These are phyloP conservation scores for Picea sitchensis DNA, from an alignment of 75 land plant species.

Conservation along the genomic window DNA sequence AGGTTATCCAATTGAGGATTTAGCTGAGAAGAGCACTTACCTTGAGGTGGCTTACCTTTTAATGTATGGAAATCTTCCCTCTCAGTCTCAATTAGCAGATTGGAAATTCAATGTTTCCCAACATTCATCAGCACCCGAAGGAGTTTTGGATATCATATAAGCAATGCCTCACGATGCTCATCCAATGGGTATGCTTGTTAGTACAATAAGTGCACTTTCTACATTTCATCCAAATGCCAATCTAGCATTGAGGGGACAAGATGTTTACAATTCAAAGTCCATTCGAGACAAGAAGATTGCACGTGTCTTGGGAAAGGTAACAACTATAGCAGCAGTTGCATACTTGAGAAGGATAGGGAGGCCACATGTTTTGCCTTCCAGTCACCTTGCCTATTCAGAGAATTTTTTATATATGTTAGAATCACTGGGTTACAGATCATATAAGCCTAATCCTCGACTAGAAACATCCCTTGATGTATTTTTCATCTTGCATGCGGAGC, in stretches of 20 bases:
- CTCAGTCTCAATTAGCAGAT: not conserved
- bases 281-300: conserved; percentile 94
- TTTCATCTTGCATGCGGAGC: conserved; percentile 95
- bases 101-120: no score
- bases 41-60: no score
- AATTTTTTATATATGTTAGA: conserved; percentile 51
- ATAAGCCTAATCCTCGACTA: conserved; percentile 87
- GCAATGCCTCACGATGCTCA: no score
- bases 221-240: no score
- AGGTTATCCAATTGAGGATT: no score
- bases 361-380: conserved; percentile 28
- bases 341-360: conserved; percentile 37
- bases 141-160: no score
- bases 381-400: conserved; percentile 32
- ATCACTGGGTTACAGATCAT: conserved; percentile 57
- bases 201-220: no score
- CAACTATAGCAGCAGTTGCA: conserved; percentile 38
- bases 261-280: conserved; percentile 78
- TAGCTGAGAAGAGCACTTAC: no score
- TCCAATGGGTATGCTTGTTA: no score
- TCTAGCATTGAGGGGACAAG: conserved; percentile 24
- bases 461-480: conserved; percentile 85
- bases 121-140: no score
- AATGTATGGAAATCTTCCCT: not conserved
- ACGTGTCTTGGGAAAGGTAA: conserved; percentile 40